A percentile compares a stretch with the other conserved stretches of the same genome.
Evolutionary conservation across 352 stramenopile species (phyloP).

Genomic region (Peronospora destructor): DNA sequence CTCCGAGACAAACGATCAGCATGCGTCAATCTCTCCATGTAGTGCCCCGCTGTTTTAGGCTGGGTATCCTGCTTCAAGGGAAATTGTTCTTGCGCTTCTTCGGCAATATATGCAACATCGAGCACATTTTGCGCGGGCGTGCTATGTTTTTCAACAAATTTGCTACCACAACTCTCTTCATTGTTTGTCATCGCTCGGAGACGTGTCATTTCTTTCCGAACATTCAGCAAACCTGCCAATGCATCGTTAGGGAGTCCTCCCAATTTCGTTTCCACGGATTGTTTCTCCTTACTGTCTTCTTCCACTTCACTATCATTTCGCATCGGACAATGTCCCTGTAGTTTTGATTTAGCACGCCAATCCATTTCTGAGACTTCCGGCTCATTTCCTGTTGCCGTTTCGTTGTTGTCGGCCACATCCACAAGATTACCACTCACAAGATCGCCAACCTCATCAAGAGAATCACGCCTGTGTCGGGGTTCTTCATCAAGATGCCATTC

Average conservation of each 20-base stretch:
- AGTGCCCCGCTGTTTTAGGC: neutral
- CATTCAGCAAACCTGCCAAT: slow-evolving; percentile 19
- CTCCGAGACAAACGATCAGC: slow-evolving; percentile 15
- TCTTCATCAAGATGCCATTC: slow-evolving; percentile 17
- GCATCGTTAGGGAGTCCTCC: slow-evolving; percentile 15
- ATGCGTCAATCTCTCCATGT: slow-evolving; percentile 13
- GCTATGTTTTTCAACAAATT: slow-evolving; percentile 5
- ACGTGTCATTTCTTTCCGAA: slow-evolving; percentile 21
- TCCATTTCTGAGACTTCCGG: neutral
- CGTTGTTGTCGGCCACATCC: slow-evolving; percentile 1
- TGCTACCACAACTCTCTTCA: neutral
- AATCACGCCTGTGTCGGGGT: slow-evolving; percentile 8
- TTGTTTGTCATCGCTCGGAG: slow-evolving; percentile 22
- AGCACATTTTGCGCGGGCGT: neutral
- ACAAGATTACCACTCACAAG: slow-evolving; percentile 7
- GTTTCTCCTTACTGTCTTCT: slow-evolving; percentile 7
- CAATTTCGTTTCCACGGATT: neutral
- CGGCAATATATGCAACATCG: neutral
- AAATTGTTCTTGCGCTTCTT: slow-evolving; percentile 8
- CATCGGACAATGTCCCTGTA: slow-evolving; percentile 3
- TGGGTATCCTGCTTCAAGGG: neutral
- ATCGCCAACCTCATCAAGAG: slow-evolving; percentile 14
- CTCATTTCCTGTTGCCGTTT: neutral
- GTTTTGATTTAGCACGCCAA: slow-evolving; percentile 4
- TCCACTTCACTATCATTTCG: slow-evolving; percentile 8